Percentiles rank a stretch among this genome's conserved stretches.
These are phyloP conservation scores for Crithidia brevicula DNA, from an alignment of 208 protist species.

Conservation along the genomic window DNA sequence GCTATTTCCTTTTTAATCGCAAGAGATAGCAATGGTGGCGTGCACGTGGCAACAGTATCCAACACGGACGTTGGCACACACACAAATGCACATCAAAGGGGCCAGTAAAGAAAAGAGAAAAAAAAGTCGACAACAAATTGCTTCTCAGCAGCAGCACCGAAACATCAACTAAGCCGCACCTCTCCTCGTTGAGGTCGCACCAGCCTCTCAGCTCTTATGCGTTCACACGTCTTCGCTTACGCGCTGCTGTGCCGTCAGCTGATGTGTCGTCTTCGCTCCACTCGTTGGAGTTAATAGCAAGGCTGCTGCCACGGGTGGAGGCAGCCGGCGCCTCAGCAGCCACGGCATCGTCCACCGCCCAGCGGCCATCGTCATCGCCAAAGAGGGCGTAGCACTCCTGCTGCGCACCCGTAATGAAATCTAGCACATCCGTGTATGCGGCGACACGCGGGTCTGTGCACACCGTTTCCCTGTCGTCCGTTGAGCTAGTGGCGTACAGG, in stretches of 20 bases:
- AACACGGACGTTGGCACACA: too few relatives aligned
- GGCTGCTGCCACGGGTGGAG: constrained; percentile 19
- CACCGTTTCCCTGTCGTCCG: constrained; percentile 17
- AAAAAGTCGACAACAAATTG: neutral
- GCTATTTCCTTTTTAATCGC: too few relatives aligned
- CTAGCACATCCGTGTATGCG: constrained; percentile 48
- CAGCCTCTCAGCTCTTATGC: too few relatives aligned
- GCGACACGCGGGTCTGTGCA: constrained; percentile 12
- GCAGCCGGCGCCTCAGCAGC: constrained; percentile 3
- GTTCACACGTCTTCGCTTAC: constrained; percentile 20
- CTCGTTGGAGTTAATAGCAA: constrained; percentile 33
- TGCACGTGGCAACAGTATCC: too few relatives aligned
- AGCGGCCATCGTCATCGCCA: constrained; percentile 38
- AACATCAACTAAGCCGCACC: too few relatives aligned
- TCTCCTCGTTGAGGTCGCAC: too few relatives aligned
- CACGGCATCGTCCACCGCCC: constrained; percentile 15
- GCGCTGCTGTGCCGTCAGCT: neutral
- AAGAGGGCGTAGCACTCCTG: constrained; percentile 69
- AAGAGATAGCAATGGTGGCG: too few relatives aligned
- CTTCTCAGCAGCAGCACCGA: too few relatives aligned
- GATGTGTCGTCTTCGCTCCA: constrained; percentile 40
- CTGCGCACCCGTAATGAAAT: constrained; percentile 59
- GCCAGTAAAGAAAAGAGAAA: neutral
- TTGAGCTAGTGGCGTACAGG: constrained; percentile 22
- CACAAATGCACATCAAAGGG: neutral